These are phyloP conservation scores for Hanseniaspora osmophila DNA, from an alignment of 805 yeast genomes.

Conservation along the genomic window DNA sequence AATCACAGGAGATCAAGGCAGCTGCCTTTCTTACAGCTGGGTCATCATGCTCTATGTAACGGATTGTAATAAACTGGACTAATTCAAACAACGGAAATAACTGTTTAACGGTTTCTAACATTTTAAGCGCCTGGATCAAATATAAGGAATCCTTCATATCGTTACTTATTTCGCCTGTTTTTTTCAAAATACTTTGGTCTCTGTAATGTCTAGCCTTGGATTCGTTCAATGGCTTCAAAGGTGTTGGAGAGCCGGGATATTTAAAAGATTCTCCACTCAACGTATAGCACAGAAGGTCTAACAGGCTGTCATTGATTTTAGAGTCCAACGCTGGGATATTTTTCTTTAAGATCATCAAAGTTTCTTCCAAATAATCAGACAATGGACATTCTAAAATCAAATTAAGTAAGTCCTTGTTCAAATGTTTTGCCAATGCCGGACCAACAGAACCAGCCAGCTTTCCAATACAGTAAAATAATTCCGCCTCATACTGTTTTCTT, in stretches of 20 bases:
- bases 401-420: slow-evolving; percentile 69
- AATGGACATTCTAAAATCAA: slow-evolving; percentile 71
- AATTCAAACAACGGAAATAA: slow-evolving; percentile 71
- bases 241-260: slow-evolving; percentile 77
- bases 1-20: slow-evolving; percentile 65
- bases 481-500: slow-evolving; percentile 66
- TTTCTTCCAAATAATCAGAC: slow-evolving; percentile 68
- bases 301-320: slow-evolving; percentile 53
- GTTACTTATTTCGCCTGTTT: slow-evolving; percentile 35
- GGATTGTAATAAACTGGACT: slow-evolving; percentile 71
- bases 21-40: slow-evolving; percentile 74
- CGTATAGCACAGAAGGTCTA: slow-evolving; percentile 58
- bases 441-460: slow-evolving; percentile 82
- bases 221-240: slow-evolving; percentile 41
- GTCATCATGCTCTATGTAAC: slow-evolving; percentile 68
- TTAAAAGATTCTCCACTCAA: slow-evolving; percentile 69
- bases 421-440: slow-evolving; percentile 79
- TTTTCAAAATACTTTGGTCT: slow-evolving; percentile 55
- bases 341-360: slow-evolving; percentile 49
- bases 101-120: slow-evolving; percentile 63
- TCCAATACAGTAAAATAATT: slow-evolving; percentile 78
- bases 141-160: slow-evolving; percentile 37
- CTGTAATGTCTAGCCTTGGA: slow-evolving; percentile 67
- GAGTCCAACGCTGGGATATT: slow-evolving; percentile 71
- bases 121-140: slow-evolving; percentile 64